Conservation (phyloP, 192 early-diverging fungal species). For the Umbelopsis sp. region DNA sequence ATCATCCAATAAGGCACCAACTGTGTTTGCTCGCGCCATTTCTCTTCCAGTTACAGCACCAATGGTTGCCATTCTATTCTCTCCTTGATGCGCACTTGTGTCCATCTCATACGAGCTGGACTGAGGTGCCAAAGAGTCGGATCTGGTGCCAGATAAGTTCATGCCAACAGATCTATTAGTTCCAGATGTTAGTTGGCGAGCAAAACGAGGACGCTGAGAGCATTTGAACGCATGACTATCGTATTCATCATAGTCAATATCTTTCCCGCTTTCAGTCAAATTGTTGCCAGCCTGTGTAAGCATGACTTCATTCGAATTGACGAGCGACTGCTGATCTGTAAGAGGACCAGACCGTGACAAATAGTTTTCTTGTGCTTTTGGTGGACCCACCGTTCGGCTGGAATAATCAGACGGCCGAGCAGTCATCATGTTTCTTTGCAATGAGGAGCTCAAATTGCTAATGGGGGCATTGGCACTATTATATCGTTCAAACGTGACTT, state of each 20-base stretch:
- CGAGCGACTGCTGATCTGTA: background rate
- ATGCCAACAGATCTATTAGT: background rate
- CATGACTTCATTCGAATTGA: background rate
- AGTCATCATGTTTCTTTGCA: background rate
- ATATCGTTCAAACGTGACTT: background rate
- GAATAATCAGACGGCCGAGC: background rate
- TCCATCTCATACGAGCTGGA: conserved; percentile 5
- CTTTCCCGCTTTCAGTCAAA: background rate
- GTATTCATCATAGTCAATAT: conserved; percentile 20
- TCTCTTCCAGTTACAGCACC: background rate
- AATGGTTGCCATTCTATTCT: background rate
- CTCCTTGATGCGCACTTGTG: background rate
- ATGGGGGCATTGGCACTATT: background rate
- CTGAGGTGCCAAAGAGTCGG: background rate
- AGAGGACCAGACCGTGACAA: conserved; percentile 22
- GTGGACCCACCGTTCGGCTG: background rate
- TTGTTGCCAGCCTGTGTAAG: background rate
- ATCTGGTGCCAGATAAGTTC: background rate
- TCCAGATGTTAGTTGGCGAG: background rate
- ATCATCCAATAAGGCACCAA: background rate
- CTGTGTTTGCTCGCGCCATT: conserved; percentile 2
- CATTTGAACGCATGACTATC: conserved; percentile 32
- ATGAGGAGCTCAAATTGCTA: conserved; percentile 7
- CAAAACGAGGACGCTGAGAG: conserved; percentile 33
- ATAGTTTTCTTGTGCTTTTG: conserved; percentile 16